A percentile compares a stretch with the other conserved stretches of the same genome.
phyloP scores from a whole-genome alignment of 805 yeast species.

The Lipomyces chichibuensis region DNA sequence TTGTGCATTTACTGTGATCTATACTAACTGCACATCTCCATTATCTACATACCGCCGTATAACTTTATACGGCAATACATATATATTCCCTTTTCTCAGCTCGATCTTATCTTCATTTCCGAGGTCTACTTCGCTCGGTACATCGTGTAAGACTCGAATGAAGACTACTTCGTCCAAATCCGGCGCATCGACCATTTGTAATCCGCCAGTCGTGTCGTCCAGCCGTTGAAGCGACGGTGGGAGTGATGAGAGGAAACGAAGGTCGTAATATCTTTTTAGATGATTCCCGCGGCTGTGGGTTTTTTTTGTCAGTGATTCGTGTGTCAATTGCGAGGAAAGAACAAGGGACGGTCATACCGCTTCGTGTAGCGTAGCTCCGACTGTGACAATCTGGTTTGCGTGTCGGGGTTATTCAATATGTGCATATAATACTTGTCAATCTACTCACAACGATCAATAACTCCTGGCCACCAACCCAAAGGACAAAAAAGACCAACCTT shows the following conservation, averaged over 20 bases:
- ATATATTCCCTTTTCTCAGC: constrained; percentile 65
- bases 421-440: constrained; percentile 70
- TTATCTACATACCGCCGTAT: constrained; percentile 49
- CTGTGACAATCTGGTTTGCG: constrained; percentile 52
- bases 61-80: constrained; percentile 69
- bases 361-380: constrained; percentile 70
- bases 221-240: constrained; percentile 72
- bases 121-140: constrained; percentile 48
- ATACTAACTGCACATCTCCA: constrained; percentile 39
- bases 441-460: constrained; percentile 41
- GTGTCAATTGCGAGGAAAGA: constrained; percentile 10
- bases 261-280: constrained; percentile 61
- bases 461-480: not conserved
- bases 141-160: constrained; percentile 54
- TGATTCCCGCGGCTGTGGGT: constrained; percentile 22
- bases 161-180: constrained; percentile 78
- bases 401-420: constrained; percentile 53
- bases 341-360: constrained; percentile 37
- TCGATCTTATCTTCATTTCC: constrained; percentile 59
- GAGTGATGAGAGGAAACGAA: constrained; percentile 64
- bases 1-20: not conserved
- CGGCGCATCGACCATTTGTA: constrained; percentile 80
- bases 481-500: constrained; percentile 27
- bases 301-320: not conserved
- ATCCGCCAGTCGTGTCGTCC: constrained; percentile 70